Evolutionary conservation across 2,329 filamentous ascomycete species (phyloP), one percentile per base, ranked within the genome.

Genomic region (Esteya vermicola): DNA sequence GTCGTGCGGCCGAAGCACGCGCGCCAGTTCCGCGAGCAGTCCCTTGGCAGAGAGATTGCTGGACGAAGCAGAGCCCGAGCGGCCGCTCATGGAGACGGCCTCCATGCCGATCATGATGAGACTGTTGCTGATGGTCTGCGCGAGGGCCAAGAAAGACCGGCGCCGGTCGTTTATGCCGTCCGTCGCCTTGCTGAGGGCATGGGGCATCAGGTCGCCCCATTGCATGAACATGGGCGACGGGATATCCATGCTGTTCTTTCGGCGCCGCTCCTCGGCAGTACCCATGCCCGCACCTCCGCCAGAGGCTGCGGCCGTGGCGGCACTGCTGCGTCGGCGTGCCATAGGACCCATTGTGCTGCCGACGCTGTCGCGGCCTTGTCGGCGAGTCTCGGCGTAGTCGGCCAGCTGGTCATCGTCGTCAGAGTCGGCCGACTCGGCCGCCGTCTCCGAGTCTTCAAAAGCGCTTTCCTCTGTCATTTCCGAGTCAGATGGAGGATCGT

Each of bases 1-100:
- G 43, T 49, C 46, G 33, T 43, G 44, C 30, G 47, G 47, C 39
- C 44, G 40, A 20, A 49, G 41, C 19, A 47, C 43, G 19, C 47
- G 47, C 35, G 45, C 36, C 33, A 49, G 39, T 34, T 45, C 40
- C 2, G 34, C 27, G 25, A 49, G 37, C 36, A 48, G 36, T 4
- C 43, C 44, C 10, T 38, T 37, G 1, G 44, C 43, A 13, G 47
- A 45, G 30, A 48, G 38, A 21, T 26, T 8, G 36, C 20, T 31
- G 12, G 28, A 27, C 14, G 14, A 6, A 20, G n/a, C 18, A 7
- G 26, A 26, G 27, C 30, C 22, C 14, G 30, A 26, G 3, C 12
- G 10, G 23, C 31, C 16, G 12, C 14, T n/a, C 14, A 33, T n/a
- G 9, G 37, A 28, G 5, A 13, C n/a, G 5, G 14, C 20, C n/a